Percentiles rank a stretch among this genome's conserved stretches.
These are phyloP conservation scores for Eucalyptus marginata DNA, from an alignment of 345 rosid genomes.

Conservation along the genomic window DNA sequence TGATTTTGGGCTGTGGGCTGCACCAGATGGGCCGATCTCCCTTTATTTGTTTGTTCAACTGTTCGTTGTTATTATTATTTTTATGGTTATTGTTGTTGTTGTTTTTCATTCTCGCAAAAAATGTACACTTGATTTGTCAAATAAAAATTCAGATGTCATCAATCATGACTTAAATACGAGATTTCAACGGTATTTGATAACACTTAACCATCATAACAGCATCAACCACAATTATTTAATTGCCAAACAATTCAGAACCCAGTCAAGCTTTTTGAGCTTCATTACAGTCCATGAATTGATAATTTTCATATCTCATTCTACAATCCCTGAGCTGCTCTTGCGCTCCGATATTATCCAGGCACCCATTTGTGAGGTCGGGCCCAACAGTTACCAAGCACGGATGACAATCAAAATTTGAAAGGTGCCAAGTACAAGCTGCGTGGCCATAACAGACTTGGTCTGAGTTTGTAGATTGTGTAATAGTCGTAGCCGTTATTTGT, in stretches of 20 bases:
- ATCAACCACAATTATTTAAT: background rate
- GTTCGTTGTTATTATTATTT: background rate
- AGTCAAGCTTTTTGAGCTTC: fast-evolving
- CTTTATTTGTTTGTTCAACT: background rate
- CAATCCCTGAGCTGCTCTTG: background rate
- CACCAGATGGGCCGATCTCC: background rate
- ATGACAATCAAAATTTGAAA: background rate
- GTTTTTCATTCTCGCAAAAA: background rate
- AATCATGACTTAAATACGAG: background rate
- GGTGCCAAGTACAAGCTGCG: background rate
- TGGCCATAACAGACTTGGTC: background rate
- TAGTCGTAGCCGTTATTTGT: background rate
- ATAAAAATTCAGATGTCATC: background rate
- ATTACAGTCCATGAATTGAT: background rate
- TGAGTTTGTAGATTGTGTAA: background rate
- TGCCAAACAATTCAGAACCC: background rate
- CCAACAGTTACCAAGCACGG: fast-evolving
- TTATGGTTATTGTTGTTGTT: fast-evolving
- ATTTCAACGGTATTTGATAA: background rate
- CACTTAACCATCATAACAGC: fast-evolving
- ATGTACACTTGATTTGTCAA: background rate
- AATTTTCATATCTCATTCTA: background rate
- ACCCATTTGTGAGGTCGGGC: background rate
- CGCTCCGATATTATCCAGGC: background rate
- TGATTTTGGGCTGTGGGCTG: background rate